Conservation (phyloP, 176 grass and related monocot species). For the Oropetium thomaeum region DNA sequence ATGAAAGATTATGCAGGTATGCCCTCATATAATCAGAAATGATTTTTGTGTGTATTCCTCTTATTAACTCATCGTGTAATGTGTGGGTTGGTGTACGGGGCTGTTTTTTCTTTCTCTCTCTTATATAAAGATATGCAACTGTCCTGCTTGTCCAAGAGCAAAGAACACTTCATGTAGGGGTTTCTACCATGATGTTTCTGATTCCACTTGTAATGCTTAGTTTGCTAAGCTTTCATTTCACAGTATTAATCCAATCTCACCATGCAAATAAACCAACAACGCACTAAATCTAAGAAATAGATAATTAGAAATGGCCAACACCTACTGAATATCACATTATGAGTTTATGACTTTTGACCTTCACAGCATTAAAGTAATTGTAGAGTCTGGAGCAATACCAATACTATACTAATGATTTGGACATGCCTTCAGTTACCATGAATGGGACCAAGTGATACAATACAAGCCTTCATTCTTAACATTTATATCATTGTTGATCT, state of each 20-base stretch:
- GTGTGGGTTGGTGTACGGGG: too few species aligned
- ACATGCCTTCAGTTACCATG: not conserved
- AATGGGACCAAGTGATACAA: not conserved
- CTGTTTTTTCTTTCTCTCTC: too few species aligned
- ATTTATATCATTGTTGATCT: not conserved
- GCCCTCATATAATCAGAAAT: slow-evolving; percentile 3
- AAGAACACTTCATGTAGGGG: not conserved
- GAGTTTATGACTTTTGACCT: not conserved
- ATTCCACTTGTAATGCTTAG: not conserved
- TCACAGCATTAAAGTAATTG: not conserved
- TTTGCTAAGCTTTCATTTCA: not conserved
- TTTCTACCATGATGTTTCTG: not conserved
- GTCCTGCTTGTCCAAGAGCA: too few species aligned
- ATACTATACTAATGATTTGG: not conserved
- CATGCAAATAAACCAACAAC: not conserved
- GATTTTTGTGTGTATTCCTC: not conserved
- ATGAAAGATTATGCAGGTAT: slow-evolving; percentile 95
- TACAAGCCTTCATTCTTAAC: not conserved
- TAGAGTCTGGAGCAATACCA: not conserved
- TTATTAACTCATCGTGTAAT: slow-evolving; percentile 18
- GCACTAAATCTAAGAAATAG: not conserved
- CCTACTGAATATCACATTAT: not conserved
- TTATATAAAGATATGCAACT: too few species aligned
- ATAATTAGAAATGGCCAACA: not conserved
- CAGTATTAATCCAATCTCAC: slow-evolving; percentile 7